Base-by-base conservation (phyloP, 2,329 filamentous ascomycete genomes). In the Magnaporthiopsis incrustans region DNA sequence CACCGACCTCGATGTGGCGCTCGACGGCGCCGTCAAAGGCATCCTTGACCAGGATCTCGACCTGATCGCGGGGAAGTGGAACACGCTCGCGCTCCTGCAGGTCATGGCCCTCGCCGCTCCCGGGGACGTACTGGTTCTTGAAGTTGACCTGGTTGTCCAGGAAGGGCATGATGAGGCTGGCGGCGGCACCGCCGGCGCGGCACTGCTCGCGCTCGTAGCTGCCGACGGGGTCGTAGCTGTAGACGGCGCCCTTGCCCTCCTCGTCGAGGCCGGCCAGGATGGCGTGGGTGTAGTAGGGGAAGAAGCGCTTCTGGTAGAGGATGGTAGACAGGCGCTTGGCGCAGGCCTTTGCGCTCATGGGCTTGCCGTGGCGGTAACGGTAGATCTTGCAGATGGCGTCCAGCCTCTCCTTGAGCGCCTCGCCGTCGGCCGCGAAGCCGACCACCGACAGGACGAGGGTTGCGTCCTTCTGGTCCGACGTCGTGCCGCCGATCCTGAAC, bases 91-190 rank as follows among this genome's bases (percentile, higher is more conserved):
- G 84, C 77, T 89, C 85, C 79, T 90, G 79, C 71, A 97, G 80
- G 63, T 88, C 89, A 77, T 97, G 90, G 58, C 94, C 94, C 66
- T 85, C 84, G 65, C 92, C 92, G 71, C 90, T 94, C 60, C 89
- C 91, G 14, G 94, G 92, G 64, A 95, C 83, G 75, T 97, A 96
- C 81, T 97, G 94, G 77, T 99, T 99, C 85, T 97, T 99, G 83
- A 94, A 94, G 81, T 98, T 98, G 81, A 99, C 95, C 79, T 99
- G 96, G 77, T 99, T 99, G 78, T 99, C 95, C 73, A 99, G 80
- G 83, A 99, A 99, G 1, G 95, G 95, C 91, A 97, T 99, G 78
- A 99, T 99, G 77, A 99, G 80, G 73, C 91, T 95, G 63, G 92
- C 89, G 26, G 93, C 93, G 18, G 95, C 93, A 71, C 95, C 95